Evolutionary conservation across 1,284 basidiomycete genomes (phyloP).

Genomic region (Puccinia sorghi): DNA sequence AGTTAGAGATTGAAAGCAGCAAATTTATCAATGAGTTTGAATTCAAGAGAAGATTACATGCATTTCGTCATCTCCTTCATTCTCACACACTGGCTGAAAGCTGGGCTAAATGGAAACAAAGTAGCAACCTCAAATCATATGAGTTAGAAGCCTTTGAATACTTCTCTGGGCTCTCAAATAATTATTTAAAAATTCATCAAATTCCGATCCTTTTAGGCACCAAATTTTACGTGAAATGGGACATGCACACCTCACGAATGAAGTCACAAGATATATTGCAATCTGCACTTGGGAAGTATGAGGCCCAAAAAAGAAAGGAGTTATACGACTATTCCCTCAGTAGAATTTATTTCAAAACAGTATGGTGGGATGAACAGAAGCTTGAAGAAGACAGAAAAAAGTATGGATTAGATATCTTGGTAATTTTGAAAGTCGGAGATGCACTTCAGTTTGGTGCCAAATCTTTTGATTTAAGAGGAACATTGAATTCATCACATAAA

Average conservation of each 20-base stretch:
- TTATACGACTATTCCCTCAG: neutral
- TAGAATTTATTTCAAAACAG: neutral
- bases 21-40: conserved; percentile 1
- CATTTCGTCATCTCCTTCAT: neutral
- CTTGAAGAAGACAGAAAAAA: too few species aligned
- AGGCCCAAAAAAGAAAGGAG: neutral
- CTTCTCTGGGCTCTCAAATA: neutral
- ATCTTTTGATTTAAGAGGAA: neutral
- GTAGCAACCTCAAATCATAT: neutral
- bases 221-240: neutral
- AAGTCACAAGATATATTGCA: neutral
- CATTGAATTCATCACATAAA: neutral
- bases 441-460: too few species aligned
- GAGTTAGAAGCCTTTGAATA: neutral
- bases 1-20: conserved; percentile 12
- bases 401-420: too few species aligned
- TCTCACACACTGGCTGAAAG: neutral
- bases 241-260: neutral
- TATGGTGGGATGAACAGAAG: too few species aligned
- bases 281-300: neutral
- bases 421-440: too few species aligned
- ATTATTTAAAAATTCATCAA: neutral
- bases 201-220: neutral
- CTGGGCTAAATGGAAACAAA: neutral
- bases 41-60: neutral